A percentile compares a stretch with the other conserved stretches of the same genome.
phyloP scores from a whole-genome alignment of 2,329 filamentous ascomycete species.

The Chaetomiaceae sp. region DNA sequence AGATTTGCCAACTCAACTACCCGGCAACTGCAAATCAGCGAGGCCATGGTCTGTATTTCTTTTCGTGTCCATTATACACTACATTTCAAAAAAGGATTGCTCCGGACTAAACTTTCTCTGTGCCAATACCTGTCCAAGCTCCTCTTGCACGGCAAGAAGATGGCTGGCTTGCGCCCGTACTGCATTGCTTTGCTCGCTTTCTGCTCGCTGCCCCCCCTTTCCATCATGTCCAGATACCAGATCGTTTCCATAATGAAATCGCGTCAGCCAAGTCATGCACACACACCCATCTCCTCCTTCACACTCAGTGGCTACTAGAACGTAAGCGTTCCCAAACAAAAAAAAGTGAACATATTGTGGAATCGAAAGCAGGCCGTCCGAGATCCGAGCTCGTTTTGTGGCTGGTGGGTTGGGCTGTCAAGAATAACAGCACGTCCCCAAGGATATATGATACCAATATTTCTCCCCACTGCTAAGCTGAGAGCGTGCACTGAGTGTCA shows the following conservation, averaged over 20 bases:
- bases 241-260: neutral
- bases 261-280: too few relatives aligned
- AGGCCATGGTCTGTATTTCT: neutral
- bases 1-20: too few relatives aligned
- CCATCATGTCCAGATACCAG: conserved; percentile 2
- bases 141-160: too few relatives aligned
- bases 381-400: conserved; percentile 5
- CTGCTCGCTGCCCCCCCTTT: neutral
- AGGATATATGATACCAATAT: too few relatives aligned
- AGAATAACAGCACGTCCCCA: too few relatives aligned
- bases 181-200: too few relatives aligned
- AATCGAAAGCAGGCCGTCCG: neutral
- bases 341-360: neutral
- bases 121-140: neutral
- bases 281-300: neutral
- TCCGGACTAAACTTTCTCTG: neutral
- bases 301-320: neutral
- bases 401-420: neutral
- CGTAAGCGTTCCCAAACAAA: too few relatives aligned
- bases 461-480: too few relatives aligned
- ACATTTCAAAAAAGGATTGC: conserved; percentile 1
- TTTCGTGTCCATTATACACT: conserved; percentile 3
- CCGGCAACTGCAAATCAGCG: too few relatives aligned
- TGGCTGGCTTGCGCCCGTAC: too few relatives aligned
- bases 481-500: neutral